Percentiles rank a stretch among this genome's conserved stretches.
Evolutionary conservation across 2,329 filamentous ascomycete genomes (phyloP).

Genomic region (Pseudogymnoascus sp.): DNA sequence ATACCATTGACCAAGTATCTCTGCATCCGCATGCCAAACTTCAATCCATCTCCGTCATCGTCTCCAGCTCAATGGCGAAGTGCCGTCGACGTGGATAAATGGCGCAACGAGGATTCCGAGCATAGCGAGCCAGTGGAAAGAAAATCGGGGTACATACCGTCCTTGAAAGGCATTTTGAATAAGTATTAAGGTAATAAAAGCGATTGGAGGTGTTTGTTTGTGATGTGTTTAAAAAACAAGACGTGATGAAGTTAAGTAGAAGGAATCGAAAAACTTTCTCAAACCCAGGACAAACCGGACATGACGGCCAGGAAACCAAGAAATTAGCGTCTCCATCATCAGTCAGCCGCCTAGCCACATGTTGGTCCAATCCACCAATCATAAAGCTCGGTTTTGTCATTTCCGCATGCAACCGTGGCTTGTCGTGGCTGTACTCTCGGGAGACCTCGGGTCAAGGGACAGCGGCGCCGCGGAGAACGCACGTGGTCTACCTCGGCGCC

Average conservation of each 20-base stretch:
- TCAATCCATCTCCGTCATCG: background rate
- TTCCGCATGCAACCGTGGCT: background rate
- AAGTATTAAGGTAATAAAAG: constrained; percentile 20
- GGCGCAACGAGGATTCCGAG: constrained; percentile 16
- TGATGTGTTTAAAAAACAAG: background rate
- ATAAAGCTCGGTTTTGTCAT: background rate
- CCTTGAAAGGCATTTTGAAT: constrained; percentile 33
- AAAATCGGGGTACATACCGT: constrained; percentile 27
- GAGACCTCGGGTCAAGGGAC: constrained; percentile 4
- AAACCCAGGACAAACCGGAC: background rate
- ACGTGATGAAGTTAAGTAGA: background rate
- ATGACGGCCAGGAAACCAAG: constrained; percentile 5
- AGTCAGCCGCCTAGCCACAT: background rate
- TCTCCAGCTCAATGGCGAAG: constrained; percentile 7
- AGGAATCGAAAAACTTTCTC: constrained; percentile 6
- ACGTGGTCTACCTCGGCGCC: background rate
- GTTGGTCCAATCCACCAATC: background rate
- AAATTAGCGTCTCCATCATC: constrained; percentile 3
- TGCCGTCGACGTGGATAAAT: constrained; percentile 9
- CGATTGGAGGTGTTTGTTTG: constrained; percentile 6
- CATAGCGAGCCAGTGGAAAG: background rate
- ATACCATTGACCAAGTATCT: background rate
- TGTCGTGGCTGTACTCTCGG: constrained; percentile 1
- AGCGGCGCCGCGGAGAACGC: background rate
- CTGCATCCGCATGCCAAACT: background rate